Percentiles rank a stretch among this genome's conserved stretches.
Conservation (phyloP, 208 protist genomes). For the Trypanosoma brucei region DNA sequence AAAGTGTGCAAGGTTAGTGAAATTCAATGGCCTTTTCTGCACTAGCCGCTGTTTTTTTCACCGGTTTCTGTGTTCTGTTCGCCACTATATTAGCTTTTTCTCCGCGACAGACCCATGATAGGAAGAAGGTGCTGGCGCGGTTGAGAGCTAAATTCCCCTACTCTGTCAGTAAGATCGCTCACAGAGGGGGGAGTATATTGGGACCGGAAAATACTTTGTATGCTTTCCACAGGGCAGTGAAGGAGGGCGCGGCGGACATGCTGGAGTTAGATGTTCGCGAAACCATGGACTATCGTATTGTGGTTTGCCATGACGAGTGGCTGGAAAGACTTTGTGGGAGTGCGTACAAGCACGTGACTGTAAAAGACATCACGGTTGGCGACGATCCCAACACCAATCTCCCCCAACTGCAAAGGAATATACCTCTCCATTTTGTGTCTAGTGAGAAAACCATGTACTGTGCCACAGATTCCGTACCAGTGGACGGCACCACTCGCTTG, state of each 20-base stretch:
- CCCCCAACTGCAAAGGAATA: constrained; percentile 42
- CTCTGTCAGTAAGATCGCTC: no score
- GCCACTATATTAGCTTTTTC: no score
- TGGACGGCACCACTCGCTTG: constrained; percentile 44
- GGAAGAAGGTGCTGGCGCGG: no score
- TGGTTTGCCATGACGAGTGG: constrained; percentile 61
- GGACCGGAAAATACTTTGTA: constrained; percentile 82
- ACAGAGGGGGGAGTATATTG: constrained; percentile 55
- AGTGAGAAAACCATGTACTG: constrained; percentile 25
- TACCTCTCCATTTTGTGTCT: constrained; percentile 61
- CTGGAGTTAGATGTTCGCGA: constrained; percentile 71
- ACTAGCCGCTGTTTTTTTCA: no score
- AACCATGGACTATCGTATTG: constrained; percentile 59
- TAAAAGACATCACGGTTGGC: constrained; percentile 51
- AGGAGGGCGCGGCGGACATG: constrained; percentile 45
- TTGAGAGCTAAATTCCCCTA: no score
- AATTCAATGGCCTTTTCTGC: no score
- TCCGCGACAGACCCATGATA: no score
- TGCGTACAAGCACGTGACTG: constrained; percentile 20
- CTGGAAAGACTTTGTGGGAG: constrained; percentile 46
- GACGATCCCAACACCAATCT: constrained; percentile 35
- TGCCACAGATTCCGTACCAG: constrained; percentile 34
- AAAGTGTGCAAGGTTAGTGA: no score
- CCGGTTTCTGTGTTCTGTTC: no score
- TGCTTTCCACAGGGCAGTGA: constrained; percentile 50